Evolutionary conservation across 345 rosid genomes (phyloP).

Genomic region (Euphorbia pulcherrima): DNA sequence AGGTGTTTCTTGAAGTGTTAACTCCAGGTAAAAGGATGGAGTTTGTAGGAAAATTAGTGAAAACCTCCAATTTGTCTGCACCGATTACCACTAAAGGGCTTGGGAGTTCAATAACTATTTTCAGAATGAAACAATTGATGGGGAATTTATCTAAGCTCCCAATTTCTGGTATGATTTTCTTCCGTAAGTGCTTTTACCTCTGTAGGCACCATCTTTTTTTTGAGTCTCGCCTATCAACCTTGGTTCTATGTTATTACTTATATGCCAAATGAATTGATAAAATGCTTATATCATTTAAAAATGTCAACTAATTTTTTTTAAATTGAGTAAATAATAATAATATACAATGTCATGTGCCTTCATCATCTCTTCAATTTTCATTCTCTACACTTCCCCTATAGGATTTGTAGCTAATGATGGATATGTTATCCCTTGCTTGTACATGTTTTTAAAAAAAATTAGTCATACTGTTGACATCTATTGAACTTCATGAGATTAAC

Average conservation of each 20-base stretch:
- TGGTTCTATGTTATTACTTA: not conserved
- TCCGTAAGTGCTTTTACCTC: not conserved
- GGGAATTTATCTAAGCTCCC: conserved; percentile 50
- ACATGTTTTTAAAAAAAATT: not conserved
- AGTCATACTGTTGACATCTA: conserved; percentile 5
- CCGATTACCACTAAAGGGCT: conserved; percentile 52
- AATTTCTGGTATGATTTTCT: conserved; percentile 47
- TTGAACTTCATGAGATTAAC: conserved; percentile 12
- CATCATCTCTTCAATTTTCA: not conserved
- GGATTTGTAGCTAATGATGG: not conserved
- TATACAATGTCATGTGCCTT: not conserved
- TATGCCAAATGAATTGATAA: not conserved
- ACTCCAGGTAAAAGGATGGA: conserved; percentile 52
- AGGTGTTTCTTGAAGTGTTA: conserved; percentile 63
- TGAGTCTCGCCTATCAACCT: not conserved
- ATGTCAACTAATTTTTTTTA: not conserved
- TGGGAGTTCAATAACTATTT: conserved; percentile 62
- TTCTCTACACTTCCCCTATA: not conserved
- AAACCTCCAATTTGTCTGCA: conserved; percentile 35
- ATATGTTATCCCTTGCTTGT: not conserved
- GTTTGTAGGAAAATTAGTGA: conserved; percentile 49
- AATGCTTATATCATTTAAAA: not conserved
- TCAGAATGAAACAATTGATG: conserved; percentile 65
- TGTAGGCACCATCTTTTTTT: not conserved
- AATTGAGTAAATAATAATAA: not conserved